Conservation (phyloP, 345 rosid species). For the Dimocarpus longan region DNA sequence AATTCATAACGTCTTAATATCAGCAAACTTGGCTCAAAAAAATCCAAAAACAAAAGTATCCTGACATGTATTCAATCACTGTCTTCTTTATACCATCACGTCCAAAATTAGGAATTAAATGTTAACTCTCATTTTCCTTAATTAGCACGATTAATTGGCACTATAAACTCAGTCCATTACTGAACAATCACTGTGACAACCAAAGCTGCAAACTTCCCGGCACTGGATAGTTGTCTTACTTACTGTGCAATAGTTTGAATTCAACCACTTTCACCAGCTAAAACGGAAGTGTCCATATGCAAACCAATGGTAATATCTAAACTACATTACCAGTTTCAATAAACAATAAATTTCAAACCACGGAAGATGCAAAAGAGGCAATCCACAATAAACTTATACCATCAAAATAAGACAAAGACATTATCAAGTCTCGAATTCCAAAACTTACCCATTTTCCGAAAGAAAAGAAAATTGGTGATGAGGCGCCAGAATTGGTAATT, state of each 20-base stretch:
- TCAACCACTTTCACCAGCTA: not conserved
- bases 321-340: not conserved
- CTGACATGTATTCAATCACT: not conserved
- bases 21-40: not conserved
- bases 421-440: not conserved
- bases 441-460: conserved; percentile 86
- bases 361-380: not conserved
- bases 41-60: not conserved
- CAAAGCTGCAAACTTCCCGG: not conserved
- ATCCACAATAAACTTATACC: not conserved
- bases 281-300: not conserved
- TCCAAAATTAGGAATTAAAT: not conserved
- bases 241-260: not conserved
- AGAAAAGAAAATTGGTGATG: conserved; percentile 90
- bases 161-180: not conserved
- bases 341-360: not conserved
- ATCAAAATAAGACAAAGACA: not conserved
- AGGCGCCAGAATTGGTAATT: conserved; percentile 98
- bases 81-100: not conserved
- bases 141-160: not conserved
- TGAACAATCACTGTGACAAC: not conserved
- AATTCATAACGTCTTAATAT: not conserved
- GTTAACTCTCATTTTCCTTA: not conserved
- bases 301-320: not conserved
- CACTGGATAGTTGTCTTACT: not conserved